A percentile compares a stretch with the other conserved stretches of the same genome.
These are phyloP conservation scores for Calonectria honghensis DNA, from an alignment of 2,329 filamentous ascomycete species.

Conservation along the genomic window DNA sequence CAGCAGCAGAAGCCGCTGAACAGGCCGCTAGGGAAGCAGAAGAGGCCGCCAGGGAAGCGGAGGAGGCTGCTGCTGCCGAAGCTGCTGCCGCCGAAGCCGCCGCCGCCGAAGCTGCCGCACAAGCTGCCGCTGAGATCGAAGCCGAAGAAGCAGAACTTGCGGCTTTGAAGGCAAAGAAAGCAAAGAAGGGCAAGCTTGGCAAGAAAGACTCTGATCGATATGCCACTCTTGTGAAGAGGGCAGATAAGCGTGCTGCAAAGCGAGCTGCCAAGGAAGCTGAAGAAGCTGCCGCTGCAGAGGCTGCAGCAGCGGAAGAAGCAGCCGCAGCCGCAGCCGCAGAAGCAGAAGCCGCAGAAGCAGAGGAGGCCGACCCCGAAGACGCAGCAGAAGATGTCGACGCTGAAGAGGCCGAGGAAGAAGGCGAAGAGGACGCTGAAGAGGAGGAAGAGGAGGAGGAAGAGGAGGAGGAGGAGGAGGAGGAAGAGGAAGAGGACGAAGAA, in stretches of 20 bases:
- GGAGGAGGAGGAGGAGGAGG: slow-evolving; percentile 45
- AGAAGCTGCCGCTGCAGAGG: slow-evolving; percentile 44
- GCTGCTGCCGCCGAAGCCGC: neutral
- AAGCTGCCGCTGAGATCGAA: slow-evolving; percentile 46
- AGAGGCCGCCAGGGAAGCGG: slow-evolving; percentile 35
- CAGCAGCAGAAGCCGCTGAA: slow-evolving; percentile 43
- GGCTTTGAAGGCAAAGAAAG: slow-evolving; percentile 60
- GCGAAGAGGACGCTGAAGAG: slow-evolving; percentile 45
- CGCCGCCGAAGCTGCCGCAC: slow-evolving; percentile 23
- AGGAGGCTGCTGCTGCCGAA: slow-evolving; percentile 3
- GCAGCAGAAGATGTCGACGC: slow-evolving; percentile 48
- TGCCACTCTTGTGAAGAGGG: slow-evolving; percentile 42
- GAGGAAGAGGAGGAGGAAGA: slow-evolving; percentile 40
- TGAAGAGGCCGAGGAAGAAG: slow-evolving; percentile 57
- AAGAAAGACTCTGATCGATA: slow-evolving; percentile 51
- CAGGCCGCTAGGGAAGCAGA: slow-evolving; percentile 55
- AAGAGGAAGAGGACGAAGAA: slow-evolving; percentile 49
- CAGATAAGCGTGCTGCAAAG: slow-evolving; percentile 44
- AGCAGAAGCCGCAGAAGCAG: slow-evolving; percentile 48
- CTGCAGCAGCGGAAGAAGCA: slow-evolving; percentile 53
- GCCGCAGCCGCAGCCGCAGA: slow-evolving; percentile 20
- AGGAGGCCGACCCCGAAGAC: slow-evolving; percentile 42
- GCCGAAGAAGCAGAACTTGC: slow-evolving; percentile 65
- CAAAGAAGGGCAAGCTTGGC: slow-evolving; percentile 59
- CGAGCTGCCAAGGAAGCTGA: slow-evolving; percentile 37